These are phyloP conservation scores for Solanum chilense DNA, from an alignment of 257 asterid species.

Conservation along the genomic window DNA sequence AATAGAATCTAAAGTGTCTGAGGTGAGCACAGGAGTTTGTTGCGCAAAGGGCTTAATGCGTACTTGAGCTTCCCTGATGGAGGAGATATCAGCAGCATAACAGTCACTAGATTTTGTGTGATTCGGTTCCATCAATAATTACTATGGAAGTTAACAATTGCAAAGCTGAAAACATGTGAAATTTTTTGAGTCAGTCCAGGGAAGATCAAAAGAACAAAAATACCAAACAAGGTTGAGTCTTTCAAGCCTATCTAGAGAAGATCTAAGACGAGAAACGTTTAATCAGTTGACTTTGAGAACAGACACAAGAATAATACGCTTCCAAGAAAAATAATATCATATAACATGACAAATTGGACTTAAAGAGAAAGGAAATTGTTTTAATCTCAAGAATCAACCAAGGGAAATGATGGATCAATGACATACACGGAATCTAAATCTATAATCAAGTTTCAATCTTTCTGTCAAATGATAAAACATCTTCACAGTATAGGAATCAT, in stretches of 20 bases:
- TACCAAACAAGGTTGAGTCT: background rate
- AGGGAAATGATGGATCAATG: too few species aligned
- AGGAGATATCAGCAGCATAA: slow-evolving; percentile 75
- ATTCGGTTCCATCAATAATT: slow-evolving; percentile 41
- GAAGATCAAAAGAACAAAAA: background rate
- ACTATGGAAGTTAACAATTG: background rate
- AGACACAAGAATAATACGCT: background rate
- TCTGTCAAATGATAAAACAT: too few species aligned
- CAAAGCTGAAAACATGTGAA: background rate
- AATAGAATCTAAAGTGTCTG: slow-evolving; percentile 58
- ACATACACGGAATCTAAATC: too few species aligned
- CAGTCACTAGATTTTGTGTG: slow-evolving; percentile 9
- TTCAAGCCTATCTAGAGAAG: background rate
- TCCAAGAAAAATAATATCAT: background rate
- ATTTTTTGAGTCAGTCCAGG: background rate
- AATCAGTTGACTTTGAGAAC: background rate
- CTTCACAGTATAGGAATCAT: too few species aligned
- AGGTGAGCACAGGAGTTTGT: slow-evolving; percentile 65
- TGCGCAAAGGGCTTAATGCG: slow-evolving; percentile 44
- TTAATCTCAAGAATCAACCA: too few species aligned
- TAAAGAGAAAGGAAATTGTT: too few species aligned
- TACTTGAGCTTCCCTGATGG: slow-evolving; percentile 60
- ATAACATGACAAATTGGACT: background rate
- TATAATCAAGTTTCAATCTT: too few species aligned
- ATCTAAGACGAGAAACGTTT: background rate